Percentiles rank a stretch among this genome's conserved stretches.
These are phyloP conservation scores for Saccharomyces eubayanus DNA, from an alignment of 805 yeast genomes.

Conservation along the genomic window DNA sequence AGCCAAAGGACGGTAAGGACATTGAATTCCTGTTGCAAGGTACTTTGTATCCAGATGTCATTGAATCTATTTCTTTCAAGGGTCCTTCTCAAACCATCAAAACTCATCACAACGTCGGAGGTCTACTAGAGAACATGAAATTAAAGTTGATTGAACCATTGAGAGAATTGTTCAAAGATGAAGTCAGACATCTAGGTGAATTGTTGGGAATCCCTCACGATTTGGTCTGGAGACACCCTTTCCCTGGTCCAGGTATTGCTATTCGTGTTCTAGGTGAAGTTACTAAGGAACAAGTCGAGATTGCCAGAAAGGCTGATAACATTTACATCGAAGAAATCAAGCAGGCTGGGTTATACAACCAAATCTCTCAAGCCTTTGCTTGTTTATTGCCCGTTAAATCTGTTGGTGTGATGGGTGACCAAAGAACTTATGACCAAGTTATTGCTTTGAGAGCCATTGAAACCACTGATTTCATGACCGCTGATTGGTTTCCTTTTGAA, in stretches of 20 bases:
- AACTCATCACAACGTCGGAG: slow-evolving; percentile 99
- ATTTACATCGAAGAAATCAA: slow-evolving; percentile 95
- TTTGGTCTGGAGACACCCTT: slow-evolving; percentile 98
- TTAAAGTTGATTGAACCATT: slow-evolving; percentile 96
- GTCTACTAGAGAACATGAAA: slow-evolving; percentile 95
- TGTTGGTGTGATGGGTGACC: slow-evolving; percentile 99
- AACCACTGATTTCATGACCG: slow-evolving; percentile 98
- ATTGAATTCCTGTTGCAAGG: slow-evolving; percentile 94
- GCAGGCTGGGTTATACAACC: slow-evolving; percentile 82
- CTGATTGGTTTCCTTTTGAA: slow-evolving; percentile 96
- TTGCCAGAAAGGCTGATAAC: slow-evolving; percentile 94
- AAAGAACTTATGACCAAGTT: slow-evolving; percentile 97
- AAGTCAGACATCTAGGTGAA: slow-evolving; percentile 94
- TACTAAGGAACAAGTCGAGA: slow-evolving; percentile 83
- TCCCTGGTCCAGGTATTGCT: slow-evolving; percentile 99
- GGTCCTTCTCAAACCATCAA: slow-evolving; percentile 99
- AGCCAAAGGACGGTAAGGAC: slow-evolving; percentile 81
- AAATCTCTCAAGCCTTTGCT: slow-evolving; percentile 97
- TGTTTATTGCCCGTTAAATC: slow-evolving; percentile 94
- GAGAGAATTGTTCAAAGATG: slow-evolving; percentile 97
- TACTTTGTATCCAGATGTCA: slow-evolving; percentile 95
- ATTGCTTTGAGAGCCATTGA: slow-evolving; percentile 98
- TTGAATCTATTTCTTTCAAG: slow-evolving; percentile 96
- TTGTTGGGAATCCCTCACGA: slow-evolving; percentile 92
- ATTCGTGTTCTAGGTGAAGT: slow-evolving; percentile 97